Conservation (phyloP, 441 rosid genomes). For the Brassica balearica region DNA sequence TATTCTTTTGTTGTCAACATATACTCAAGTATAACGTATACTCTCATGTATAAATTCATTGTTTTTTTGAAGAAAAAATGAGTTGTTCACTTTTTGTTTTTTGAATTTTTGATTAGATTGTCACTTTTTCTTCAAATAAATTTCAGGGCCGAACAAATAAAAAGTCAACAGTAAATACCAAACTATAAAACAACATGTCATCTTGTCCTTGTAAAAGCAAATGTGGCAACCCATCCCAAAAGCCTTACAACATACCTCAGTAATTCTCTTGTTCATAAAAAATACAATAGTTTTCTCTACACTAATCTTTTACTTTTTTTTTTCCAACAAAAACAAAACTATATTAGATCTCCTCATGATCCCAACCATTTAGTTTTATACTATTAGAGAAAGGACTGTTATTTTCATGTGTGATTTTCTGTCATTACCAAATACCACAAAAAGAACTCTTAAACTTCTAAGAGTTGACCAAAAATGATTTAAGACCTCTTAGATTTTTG, state of each 20-base stretch:
- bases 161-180: slow-evolving; percentile 45
- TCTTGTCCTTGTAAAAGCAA: slow-evolving; percentile 41
- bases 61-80: neutral
- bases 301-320: slow-evolving; percentile 1
- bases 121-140: neutral
- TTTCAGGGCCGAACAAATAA: neutral
- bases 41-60: neutral
- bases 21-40: neutral
- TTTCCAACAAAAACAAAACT: neutral
- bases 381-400: neutral
- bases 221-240: slow-evolving; percentile 34
- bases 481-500: neutral
- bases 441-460: neutral
- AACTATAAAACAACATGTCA: slow-evolving; percentile 33
- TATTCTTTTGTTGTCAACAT: neutral
- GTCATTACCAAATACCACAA: neutral
- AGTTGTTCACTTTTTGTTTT: neutral
- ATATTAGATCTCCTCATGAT: neutral
- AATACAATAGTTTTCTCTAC: slow-evolving; percentile 25
- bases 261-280: slow-evolving; percentile 32
- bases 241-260: slow-evolving; percentile 35
- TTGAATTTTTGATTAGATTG: neutral
- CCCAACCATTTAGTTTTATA: no score
- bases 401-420: neutral
- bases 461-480: neutral